Evolutionary conservation across 2,329 filamentous ascomycete species (phyloP).

Genomic region (Teratosphaeria epicoccoides): DNA sequence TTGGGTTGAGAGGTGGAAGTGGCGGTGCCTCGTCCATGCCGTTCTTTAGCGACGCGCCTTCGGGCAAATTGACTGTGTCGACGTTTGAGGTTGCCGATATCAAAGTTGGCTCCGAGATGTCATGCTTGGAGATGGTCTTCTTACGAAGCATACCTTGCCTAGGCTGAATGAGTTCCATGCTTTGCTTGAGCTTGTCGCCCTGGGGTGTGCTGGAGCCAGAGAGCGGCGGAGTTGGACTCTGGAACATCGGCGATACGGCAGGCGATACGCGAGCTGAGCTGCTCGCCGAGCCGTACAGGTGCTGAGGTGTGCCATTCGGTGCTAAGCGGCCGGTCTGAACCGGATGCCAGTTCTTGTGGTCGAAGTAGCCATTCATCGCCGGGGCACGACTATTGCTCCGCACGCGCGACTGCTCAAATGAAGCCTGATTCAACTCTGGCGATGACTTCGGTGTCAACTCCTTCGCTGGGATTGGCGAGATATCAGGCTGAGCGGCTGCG

Average conservation of each 20-base stretch:
- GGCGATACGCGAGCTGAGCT: slow-evolving; percentile 7
- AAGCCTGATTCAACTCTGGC: slow-evolving; percentile 9
- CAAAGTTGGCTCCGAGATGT: slow-evolving; percentile 51
- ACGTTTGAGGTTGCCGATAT: slow-evolving; percentile 47
- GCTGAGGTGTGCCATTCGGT: slow-evolving; percentile 8
- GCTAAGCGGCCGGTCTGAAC: slow-evolving; percentile 2
- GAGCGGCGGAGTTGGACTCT: slow-evolving; percentile 44
- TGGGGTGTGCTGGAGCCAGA: slow-evolving; percentile 35
- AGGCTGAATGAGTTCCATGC: slow-evolving; percentile 29
- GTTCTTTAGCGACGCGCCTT: slow-evolving; percentile 45
- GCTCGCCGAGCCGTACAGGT: slow-evolving; percentile 12
- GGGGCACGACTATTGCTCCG: slow-evolving; percentile 13
- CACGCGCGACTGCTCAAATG: slow-evolving; percentile 7
- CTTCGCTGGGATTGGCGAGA: slow-evolving; percentile 25
- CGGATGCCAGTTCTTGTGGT: slow-evolving; percentile 9
- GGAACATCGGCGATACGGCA: slow-evolving; percentile 4
- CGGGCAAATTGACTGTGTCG: slow-evolving; percentile 47
- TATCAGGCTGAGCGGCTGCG: slow-evolving; percentile 22
- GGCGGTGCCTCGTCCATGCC: slow-evolving; percentile 40
- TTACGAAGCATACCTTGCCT: slow-evolving; percentile 41
- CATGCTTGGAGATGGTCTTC: slow-evolving; percentile 48
- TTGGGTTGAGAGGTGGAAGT: slow-evolving; percentile 50
- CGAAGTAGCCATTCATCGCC: slow-evolving; percentile 18
- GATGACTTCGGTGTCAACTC: slow-evolving; percentile 23
- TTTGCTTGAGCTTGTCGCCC: slow-evolving; percentile 13